Percentiles rank a stretch among this genome's conserved stretches.
phyloP scores from a whole-genome alignment of 2,329 filamentous ascomycete species.

The Dendryphion nanum region DNA sequence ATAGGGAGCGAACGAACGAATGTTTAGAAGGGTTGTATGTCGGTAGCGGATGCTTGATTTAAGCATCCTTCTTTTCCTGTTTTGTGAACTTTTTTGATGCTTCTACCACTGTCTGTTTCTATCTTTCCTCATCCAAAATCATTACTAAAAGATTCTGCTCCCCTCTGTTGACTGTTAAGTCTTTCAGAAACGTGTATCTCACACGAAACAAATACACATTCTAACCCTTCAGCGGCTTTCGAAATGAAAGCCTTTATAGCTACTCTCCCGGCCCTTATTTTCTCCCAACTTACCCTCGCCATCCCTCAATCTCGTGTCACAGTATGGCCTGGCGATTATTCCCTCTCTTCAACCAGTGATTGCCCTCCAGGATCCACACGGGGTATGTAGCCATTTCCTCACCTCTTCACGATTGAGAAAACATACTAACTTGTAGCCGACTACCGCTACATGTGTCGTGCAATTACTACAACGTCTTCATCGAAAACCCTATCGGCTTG shows the following conservation, averaged over 20 bases:
- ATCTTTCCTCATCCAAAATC: too few species aligned
- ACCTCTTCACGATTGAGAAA: neutral
- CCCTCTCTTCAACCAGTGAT: too few species aligned
- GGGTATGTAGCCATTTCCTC: neutral
- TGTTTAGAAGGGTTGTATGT: too few species aligned
- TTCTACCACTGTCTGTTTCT: too few species aligned
- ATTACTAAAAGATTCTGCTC: too few species aligned
- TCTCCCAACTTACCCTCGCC: neutral
- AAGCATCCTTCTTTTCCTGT: too few species aligned
- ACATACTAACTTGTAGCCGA: constrained; percentile 1
- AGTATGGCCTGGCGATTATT: too few species aligned
- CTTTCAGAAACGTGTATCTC: neutral
- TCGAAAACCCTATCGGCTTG: constrained; percentile 2
- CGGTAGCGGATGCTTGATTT: too few species aligned
- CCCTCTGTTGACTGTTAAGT: too few species aligned
- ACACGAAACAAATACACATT: neutral
- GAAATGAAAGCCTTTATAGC: neutral
- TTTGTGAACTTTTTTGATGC: too few species aligned
- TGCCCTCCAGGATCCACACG: constrained; percentile 3
- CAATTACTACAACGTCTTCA: neutral
- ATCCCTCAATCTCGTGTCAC: too few species aligned
- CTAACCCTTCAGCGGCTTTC: neutral
- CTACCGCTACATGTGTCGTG: constrained; percentile 2
- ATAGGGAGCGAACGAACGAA: too few species aligned
- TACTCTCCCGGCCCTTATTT: neutral